phyloP scores from a whole-genome alignment of 176 grass and related monocot genomes.

The Oryza longistaminata region DNA sequence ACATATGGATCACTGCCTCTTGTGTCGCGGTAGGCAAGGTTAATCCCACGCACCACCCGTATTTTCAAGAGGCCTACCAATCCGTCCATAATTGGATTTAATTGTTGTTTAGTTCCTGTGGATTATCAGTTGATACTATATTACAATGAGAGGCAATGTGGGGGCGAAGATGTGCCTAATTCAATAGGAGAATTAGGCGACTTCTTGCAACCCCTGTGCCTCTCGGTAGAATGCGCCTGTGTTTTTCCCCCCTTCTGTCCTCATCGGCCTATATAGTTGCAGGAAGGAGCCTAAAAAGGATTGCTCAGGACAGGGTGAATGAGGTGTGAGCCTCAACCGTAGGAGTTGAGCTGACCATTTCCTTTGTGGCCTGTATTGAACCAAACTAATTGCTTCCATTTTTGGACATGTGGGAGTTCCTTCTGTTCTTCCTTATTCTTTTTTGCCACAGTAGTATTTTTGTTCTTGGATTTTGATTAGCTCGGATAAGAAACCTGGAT shows the following conservation, averaged over 20 bases:
- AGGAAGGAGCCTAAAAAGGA: not conserved
- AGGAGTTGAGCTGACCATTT: conserved; percentile 38
- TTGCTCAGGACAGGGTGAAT: not conserved
- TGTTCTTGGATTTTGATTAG: not conserved
- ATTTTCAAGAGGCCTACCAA: conserved; percentile 67
- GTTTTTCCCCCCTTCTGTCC: not conserved
- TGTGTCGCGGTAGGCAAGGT: conserved; percentile 83
- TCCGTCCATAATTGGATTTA: conserved; percentile 56
- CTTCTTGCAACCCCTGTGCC: conserved; percentile 49
- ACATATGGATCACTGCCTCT: conserved; percentile 90
- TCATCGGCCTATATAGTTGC: conserved; percentile 29
- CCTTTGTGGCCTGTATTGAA: conserved; percentile 21
- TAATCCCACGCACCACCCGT: conserved; percentile 64
- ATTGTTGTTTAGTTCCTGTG: not conserved
- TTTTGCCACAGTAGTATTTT: not conserved
- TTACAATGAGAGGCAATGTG: conserved; percentile 14
- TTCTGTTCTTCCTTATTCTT: too few species aligned
- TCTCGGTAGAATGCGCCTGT: not conserved
- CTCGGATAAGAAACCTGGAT: not conserved
- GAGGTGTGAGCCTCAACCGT: conserved; percentile 4
- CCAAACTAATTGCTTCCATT: not conserved
- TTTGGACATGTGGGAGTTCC: not conserved
- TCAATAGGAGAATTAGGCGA: conserved; percentile 35
- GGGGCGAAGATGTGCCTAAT: conserved; percentile 62
- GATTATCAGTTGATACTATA: not conserved